A percentile compares a stretch with the other conserved stretches of the same genome.
Conservation (phyloP, 139 green algal genomes). For the Microglena sp. region DNA sequence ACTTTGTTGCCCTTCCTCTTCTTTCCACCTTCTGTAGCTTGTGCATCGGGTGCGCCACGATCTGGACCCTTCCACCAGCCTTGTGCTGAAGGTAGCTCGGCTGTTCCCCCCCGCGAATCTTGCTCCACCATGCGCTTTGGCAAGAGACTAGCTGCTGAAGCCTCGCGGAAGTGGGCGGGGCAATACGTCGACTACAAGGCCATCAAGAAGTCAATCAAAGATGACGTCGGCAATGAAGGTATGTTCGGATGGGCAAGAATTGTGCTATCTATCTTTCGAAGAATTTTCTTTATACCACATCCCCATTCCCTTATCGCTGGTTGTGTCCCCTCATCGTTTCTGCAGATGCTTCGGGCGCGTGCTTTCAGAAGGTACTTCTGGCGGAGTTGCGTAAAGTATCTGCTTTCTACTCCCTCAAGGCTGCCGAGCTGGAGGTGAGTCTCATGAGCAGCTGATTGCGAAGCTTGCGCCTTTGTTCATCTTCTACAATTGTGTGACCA, state of each 20-base stretch:
- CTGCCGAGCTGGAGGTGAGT: constrained; percentile 40
- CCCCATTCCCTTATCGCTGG: not conserved
- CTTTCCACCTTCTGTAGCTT: no score
- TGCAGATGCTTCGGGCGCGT: constrained; percentile 34
- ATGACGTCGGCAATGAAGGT: constrained; percentile 39
- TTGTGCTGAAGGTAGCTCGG: no score
- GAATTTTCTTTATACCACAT: not conserved
- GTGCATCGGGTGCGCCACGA: no score
- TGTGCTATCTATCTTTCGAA: not conserved
- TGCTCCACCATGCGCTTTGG: constrained; percentile 61
- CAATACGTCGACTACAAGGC: constrained; percentile 59
- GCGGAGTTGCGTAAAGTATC: constrained; percentile 51
- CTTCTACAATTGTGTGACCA: no score
- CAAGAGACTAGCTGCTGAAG: constrained; percentile 46
- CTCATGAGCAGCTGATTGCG: not conserved
- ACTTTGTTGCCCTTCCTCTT: no score
- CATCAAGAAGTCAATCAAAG: constrained; percentile 55
- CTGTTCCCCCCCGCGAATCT: no score
- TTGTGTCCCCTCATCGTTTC: not conserved
- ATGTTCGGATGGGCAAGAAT: not conserved
- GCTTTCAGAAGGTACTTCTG: constrained; percentile 37
- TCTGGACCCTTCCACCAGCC: no score
- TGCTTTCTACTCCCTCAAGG: constrained; percentile 45
- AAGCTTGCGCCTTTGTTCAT: no score
- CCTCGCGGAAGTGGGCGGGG: constrained; percentile 25